Conservation (phyloP, 164 flowering plant genomes). For the Magnolia officinalis region DNA sequence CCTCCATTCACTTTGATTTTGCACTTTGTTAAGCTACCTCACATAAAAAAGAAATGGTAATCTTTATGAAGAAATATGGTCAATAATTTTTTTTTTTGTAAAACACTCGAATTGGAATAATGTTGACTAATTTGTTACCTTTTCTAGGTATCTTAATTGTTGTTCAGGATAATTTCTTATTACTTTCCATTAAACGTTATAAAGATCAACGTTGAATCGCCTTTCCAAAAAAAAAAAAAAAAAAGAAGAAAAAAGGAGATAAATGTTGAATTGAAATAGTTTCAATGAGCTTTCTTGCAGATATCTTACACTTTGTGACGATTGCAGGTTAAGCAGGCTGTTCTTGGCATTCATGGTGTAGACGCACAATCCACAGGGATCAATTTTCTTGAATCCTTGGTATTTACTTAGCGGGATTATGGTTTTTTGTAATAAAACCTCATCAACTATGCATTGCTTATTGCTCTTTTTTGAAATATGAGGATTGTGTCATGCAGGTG, state of each 20-base stretch:
- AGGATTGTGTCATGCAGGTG: slow-evolving; percentile 42
- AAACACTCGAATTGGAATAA: background rate
- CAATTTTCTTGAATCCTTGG: slow-evolving; percentile 84
- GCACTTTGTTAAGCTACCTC: too few relatives aligned
- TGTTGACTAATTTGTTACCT: background rate
- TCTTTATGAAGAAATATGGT: too few relatives aligned
- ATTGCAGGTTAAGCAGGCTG: slow-evolving; percentile 71
- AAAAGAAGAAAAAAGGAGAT: background rate
- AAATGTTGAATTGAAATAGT: background rate
- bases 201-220: background rate
- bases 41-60: too few relatives aligned
- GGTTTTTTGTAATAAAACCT: slow-evolving; percentile 1
- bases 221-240: too few relatives aligned
- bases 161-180: background rate
- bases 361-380: slow-evolving; percentile 79
- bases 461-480: slow-evolving; percentile 1
- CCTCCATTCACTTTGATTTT: too few relatives aligned
- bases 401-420: slow-evolving; percentile 22
- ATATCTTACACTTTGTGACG: slow-evolving; percentile 4
- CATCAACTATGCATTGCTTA: background rate
- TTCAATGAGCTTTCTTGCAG: background rate
- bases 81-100: too few relatives aligned
- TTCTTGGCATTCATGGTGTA: slow-evolving; percentile 63
- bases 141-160: background rate
- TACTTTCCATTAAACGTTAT: background rate